Base-by-base conservation (phyloP, 192 early-diverging fungal genomes). In the Coemansia sp. region DNA sequence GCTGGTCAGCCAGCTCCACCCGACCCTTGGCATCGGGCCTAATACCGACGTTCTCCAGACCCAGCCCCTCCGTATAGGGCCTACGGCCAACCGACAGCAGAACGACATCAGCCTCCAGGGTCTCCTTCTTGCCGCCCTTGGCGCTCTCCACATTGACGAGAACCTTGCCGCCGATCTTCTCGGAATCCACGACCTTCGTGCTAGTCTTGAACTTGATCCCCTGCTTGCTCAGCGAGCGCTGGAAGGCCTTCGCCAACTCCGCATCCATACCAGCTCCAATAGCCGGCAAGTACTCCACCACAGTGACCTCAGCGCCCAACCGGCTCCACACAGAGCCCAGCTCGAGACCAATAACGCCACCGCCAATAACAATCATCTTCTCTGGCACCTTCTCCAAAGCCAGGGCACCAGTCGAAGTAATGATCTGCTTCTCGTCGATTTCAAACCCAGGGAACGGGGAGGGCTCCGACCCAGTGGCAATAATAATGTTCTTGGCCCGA, bases 361-460 rank as follows among this genome's bases (percentile, higher is more conserved):
- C 97, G 67, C 97, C 97, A 75, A 99, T 97, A 61, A 99, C 95
- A 55, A 96, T 88, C 93, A 99, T 92, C 85, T 95, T 96, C 86
- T 97, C 90, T 42, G 97, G 97, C 26, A 99, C 92, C 75, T 94
- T 88, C 70, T 91, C 86, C 68, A 99, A 86, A 28, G 93, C 90
- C 67, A 99, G 88, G 13, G 97, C 97, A 62, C 97, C 97, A 16
- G 97, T 99, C n/a, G 97, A 99, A 45, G 92, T 94, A 43, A 99
- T 90, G 66, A 99, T 96, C 75, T 89, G 87, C 86, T 94, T 89
- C 84, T 97, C 95, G 73, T 98, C 96, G 70, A 98, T 82, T 63
- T 91, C 92, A 72, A 99, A 91, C 33, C 95, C 95, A 16, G 94
- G 93, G 87, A 99, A 93, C 39, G 89, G 90, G 11, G 93, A 86